Evolutionary conservation across 2,329 filamentous ascomycete species (phyloP).

Genomic region (Harringtonia lauricola): DNA sequence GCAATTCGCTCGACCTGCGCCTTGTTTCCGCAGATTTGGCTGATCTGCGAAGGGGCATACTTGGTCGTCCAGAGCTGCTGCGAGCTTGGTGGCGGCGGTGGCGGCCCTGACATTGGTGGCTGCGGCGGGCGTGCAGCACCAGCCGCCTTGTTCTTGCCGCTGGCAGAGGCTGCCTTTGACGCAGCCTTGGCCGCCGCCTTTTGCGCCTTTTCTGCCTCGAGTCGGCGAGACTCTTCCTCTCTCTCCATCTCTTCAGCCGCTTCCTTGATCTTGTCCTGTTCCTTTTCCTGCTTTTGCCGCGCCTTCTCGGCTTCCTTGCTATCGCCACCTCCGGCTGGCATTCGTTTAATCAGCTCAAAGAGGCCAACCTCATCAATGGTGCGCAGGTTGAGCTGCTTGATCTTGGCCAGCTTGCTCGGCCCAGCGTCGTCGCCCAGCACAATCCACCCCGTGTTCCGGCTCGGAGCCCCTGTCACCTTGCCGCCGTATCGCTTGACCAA

Average conservation of each 20-base stretch:
- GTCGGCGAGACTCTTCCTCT: constrained; percentile 55
- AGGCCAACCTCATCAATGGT: constrained; percentile 91
- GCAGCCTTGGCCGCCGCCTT: constrained; percentile 34
- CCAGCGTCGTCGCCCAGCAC: constrained; percentile 86
- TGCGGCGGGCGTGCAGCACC: neutral
- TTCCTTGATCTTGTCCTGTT: constrained; percentile 70
- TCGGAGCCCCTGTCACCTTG: constrained; percentile 76
- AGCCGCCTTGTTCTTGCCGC: neutral
- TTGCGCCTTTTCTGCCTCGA: constrained; percentile 41
- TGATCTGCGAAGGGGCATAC: constrained; percentile 77
- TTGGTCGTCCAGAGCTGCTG: constrained; percentile 82
- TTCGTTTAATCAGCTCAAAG: constrained; percentile 68
- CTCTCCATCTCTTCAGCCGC: constrained; percentile 78
- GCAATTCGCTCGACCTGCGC: constrained; percentile 80
- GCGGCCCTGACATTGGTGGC: constrained; percentile 20
- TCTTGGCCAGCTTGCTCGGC: constrained; percentile 84
- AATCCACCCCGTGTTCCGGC: constrained; percentile 88
- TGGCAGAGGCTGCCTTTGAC: constrained; percentile 3
- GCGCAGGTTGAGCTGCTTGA: constrained; percentile 67
- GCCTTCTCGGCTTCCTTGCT: constrained; percentile 80
- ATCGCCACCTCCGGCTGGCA: constrained; percentile 79
- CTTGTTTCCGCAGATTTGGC: constrained; percentile 94
- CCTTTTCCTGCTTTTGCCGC: constrained; percentile 72
- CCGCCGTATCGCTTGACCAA: constrained; percentile 91
- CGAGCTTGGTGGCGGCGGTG: constrained; percentile 25